Evolutionary conservation across 768 basidiomycete species (phyloP), one percentile per base, ranked within the genome.

Genomic region (Rhizopogon vulgaris): DNA sequence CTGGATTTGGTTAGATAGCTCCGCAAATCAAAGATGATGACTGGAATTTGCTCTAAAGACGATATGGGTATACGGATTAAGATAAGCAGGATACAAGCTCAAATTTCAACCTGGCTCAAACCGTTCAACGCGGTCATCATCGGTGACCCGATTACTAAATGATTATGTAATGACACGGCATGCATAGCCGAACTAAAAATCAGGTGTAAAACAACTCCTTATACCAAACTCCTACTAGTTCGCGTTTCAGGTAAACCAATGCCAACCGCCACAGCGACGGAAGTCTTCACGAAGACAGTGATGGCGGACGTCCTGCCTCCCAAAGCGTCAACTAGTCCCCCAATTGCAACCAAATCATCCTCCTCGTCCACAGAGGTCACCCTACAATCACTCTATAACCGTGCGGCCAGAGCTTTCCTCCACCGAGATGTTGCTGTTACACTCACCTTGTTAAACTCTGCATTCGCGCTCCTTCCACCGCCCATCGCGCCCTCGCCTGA

Each of bases 391-490:
- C 73, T 92, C 45, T 90, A 92, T 69, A 75, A 78, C 61, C 83
- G 86, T 50, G 90, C 90, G 24, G 83, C 85, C 39, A 78, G 82
- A 41, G 87, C 89, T 1, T 92, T 93, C 62, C 77, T 92, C 37
- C 82, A 82, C 52, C 84, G 84, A 52, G 84, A 91, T 60, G 70
- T 86, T 41, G 60, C 71, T n/a, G 75, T 86, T 38, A 84, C 89
- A 0, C 69, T 84, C 51, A 76, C 82, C 3, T 73, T 91, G 32
- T 63, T 91, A 25, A 71, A 77, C 39, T 80, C 86, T 7, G 90
- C 88, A 0, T 89, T 90, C 63, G 62, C 78, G 8, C 67, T 87
- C 30, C 60, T 93, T 55, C 74, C 63, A 14, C 71, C 73, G 3
- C 80, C 71, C 5, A 59, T 64, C 11, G 49, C 53, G 6, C 63